Evolutionary conservation across 2,329 filamentous ascomycete genomes (phyloP).

Genomic region (Pyricularia sp.): DNA sequence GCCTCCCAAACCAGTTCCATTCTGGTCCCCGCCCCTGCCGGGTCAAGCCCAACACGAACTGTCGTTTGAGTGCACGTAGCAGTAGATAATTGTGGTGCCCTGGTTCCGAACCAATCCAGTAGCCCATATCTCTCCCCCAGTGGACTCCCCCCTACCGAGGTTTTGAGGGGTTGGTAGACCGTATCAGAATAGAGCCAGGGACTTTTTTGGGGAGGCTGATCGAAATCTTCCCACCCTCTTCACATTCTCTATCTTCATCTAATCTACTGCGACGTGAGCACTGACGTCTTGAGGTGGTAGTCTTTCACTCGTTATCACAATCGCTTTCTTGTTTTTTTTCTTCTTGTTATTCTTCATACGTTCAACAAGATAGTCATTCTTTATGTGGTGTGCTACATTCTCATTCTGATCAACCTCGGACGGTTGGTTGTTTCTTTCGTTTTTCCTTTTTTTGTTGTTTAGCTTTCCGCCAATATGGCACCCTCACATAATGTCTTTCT

Average conservation of each 20-base stretch:
- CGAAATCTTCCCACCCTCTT: neutral
- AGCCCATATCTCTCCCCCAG: neutral
- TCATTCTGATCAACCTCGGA: neutral
- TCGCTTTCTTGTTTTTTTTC: neutral
- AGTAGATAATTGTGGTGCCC: neutral
- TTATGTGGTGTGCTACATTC: neutral
- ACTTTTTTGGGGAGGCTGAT: neutral
- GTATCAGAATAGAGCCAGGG: neutral
- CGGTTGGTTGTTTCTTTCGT: neutral
- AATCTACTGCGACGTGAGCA: neutral
- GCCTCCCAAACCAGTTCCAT: neutral
- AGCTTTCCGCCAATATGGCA: neutral
- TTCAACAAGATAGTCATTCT: neutral
- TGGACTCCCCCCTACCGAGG: neutral
- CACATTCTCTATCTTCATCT: neutral
- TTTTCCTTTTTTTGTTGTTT: neutral
- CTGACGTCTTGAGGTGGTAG: neutral
- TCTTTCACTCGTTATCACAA: neutral
- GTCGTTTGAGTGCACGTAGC: neutral
- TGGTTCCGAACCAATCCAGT: neutral
- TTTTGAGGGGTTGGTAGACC: neutral
- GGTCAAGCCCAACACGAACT: neutral
- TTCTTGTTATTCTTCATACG: neutral
- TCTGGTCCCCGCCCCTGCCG: neutral
- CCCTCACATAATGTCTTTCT: neutral